phyloP scores from a whole-genome alignment of 805 yeast species.

The Wilhelminamyces savonicus region DNA sequence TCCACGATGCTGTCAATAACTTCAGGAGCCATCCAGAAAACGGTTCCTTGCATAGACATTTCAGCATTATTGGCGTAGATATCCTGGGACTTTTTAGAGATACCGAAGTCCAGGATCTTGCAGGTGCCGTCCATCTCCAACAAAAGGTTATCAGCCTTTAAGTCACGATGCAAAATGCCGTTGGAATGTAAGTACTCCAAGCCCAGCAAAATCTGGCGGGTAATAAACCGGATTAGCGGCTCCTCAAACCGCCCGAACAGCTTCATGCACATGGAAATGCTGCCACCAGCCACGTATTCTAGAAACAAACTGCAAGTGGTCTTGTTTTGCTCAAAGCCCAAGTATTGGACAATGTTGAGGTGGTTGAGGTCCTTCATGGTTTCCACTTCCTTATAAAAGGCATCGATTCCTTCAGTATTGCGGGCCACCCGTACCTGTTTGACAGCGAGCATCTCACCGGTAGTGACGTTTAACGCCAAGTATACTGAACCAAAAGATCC shows the following conservation, averaged over 20 bases:
- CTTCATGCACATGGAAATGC: slow-evolving; percentile 80
- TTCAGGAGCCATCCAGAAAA: slow-evolving; percentile 99
- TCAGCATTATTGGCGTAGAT: slow-evolving; percentile 88
- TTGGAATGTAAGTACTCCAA: slow-evolving; percentile 79
- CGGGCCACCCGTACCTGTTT: slow-evolving; percentile 78
- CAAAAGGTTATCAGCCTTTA: slow-evolving; percentile 88
- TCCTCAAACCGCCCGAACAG: slow-evolving; percentile 84
- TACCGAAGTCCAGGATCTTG: slow-evolving; percentile 95
- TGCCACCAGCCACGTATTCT: slow-evolving; percentile 98
- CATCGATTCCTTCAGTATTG: slow-evolving; percentile 60
- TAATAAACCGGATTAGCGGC: slow-evolving; percentile 61
- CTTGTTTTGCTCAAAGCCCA: slow-evolving; percentile 80
- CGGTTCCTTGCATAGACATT: slow-evolving; percentile 98
- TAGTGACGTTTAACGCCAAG: slow-evolving; percentile 86
- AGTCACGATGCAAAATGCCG: slow-evolving; percentile 88
- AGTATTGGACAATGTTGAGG: slow-evolving; percentile 87
- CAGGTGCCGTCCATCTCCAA: slow-evolving; percentile 90
- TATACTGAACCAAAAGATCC: slow-evolving; percentile 96
- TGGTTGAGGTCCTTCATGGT: slow-evolving; percentile 93
- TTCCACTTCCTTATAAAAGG: slow-evolving; percentile 84
- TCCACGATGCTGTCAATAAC: slow-evolving; percentile 81
- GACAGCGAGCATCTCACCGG: slow-evolving; percentile 98
- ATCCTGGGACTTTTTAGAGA: slow-evolving; percentile 70
- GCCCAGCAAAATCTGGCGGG: slow-evolving; percentile 77
- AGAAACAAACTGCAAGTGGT: slow-evolving; percentile 78